Base-by-base conservation (phyloP, 169 alveolate species). In the Miamiensis avidus region DNA sequence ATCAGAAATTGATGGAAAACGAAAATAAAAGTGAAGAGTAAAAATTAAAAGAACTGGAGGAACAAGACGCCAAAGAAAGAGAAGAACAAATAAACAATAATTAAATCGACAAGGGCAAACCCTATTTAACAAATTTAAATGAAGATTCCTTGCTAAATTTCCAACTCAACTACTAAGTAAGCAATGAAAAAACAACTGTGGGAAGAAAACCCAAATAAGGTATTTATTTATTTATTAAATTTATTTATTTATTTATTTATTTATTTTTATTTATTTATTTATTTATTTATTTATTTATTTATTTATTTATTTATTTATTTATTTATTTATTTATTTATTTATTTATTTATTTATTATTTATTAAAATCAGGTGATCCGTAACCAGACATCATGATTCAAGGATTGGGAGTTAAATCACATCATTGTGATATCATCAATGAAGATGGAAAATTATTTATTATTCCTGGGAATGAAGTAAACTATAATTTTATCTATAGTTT, bases 1-100 rank as follows among this genome's bases (percentile, higher is more conserved):
- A 49, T 49, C 20, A 49, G 20, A 49, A 49, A 49, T 76, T 29
- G 91, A 78, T 25, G 69, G 69, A 49, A 49, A 20, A 49, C 69
- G 4, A 49, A 49, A 20, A 49, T 20, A 49, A 49, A 49, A 49
- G 26, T 49, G 69, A 11, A 49, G 69, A 49, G 20, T 4, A 49
- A 49, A 49, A 49, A 49, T 49, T 49, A 20, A 49, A 49, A 49
- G 69, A 49, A 20, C 20, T 49, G 20, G 69, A 49, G 69, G 4
- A 4, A n/a, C n/a, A n/a, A n/a, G n/a, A n/a, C n/a, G n/a, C n/a
- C n/a, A n/a, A n/a, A 49, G 69, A 49, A 49, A 49, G 69, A 49
- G 26, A 49, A 20, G 4, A 11, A 49, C 26, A 49, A 49, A 20
- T 49, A 11, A 49, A 49, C 69, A 20, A n/a, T n/a, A n/a, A n/a